These are phyloP conservation scores for Babesia bovis DNA, from an alignment of 169 alveolate genomes.

Conservation along the genomic window DNA sequence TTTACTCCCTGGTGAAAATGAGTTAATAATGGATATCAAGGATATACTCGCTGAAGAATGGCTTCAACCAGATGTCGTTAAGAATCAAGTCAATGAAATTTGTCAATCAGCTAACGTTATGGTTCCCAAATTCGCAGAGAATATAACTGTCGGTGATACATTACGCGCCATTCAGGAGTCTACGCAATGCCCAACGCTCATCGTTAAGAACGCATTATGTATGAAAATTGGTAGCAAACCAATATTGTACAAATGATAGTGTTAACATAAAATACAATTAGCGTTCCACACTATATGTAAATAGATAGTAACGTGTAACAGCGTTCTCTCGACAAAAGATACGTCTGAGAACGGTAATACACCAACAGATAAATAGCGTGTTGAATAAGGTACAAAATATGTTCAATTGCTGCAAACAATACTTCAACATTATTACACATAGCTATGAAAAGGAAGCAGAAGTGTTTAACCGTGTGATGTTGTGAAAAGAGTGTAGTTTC, in stretches of 20 bases:
- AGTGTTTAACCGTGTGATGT: no score
- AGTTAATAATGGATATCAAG: background rate
- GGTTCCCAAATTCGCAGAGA: background rate
- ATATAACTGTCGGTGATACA: background rate
- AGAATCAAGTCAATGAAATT: background rate
- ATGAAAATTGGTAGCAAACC: conserved; percentile 7
- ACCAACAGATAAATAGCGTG: no score
- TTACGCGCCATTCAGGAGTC: background rate
- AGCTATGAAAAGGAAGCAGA: no score
- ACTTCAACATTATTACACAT: no score
- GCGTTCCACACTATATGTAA: no score
- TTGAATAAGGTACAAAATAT: no score
- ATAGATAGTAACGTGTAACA: no score
- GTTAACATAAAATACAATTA: background rate
- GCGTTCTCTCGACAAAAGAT: no score
- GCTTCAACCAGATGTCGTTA: conserved; percentile 2
- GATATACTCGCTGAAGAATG: background rate
- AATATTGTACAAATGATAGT: background rate
- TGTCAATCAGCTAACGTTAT: background rate
- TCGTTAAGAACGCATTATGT: conserved; percentile 5
- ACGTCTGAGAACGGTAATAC: no score
- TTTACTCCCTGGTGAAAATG: background rate
- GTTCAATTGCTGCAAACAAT: no score
- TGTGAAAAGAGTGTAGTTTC: no score
- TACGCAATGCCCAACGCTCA: background rate